Conservation (phyloP, 2,329 filamentous ascomycete genomes). For the Raffaelea ambrosiae region DNA sequence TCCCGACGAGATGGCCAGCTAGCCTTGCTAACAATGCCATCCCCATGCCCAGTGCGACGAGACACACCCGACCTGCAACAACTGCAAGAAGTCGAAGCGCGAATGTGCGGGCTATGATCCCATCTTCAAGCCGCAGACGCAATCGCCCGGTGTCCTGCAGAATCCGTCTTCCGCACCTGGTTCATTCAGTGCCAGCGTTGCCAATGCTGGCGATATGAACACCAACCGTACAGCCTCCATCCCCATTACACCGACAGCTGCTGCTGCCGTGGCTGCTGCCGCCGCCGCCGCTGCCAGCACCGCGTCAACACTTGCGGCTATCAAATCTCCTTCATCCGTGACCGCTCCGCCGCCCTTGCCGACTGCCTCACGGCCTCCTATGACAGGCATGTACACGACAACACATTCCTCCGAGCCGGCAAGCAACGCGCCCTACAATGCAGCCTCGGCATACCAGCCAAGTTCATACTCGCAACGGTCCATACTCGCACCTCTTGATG, state of each 20-base stretch:
- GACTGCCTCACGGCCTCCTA: slow-evolving; percentile 19
- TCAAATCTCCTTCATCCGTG: not conserved
- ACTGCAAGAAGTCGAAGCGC: slow-evolving; percentile 82
- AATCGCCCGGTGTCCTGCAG: slow-evolving; percentile 6
- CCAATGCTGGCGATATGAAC: not conserved
- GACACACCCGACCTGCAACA: slow-evolving; percentile 82
- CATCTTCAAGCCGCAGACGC: slow-evolving; percentile 67
- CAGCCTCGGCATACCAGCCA: not conserved
- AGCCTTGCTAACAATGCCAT: not conserved
- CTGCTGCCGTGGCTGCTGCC: not conserved
- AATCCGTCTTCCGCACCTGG: not conserved
- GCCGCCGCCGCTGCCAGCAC: not conserved
- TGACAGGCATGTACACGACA: slow-evolving; percentile 1
- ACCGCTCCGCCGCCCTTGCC: not conserved
- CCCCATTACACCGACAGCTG: slow-evolving; percentile 1
- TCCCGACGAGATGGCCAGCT: too few species aligned
- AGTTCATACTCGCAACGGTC: slow-evolving; percentile 4
- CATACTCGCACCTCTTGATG: not conserved
- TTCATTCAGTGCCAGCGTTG: not conserved
- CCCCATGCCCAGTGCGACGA: slow-evolving; percentile 71
- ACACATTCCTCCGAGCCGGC: not conserved
- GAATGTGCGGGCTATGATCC: slow-evolving; percentile 82
- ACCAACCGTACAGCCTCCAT: not conserved
- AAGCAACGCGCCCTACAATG: not conserved
- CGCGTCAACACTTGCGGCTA: not conserved